phyloP scores from a whole-genome alignment of 148 eudicot genomes.

The Fallopia convolvulus region DNA sequence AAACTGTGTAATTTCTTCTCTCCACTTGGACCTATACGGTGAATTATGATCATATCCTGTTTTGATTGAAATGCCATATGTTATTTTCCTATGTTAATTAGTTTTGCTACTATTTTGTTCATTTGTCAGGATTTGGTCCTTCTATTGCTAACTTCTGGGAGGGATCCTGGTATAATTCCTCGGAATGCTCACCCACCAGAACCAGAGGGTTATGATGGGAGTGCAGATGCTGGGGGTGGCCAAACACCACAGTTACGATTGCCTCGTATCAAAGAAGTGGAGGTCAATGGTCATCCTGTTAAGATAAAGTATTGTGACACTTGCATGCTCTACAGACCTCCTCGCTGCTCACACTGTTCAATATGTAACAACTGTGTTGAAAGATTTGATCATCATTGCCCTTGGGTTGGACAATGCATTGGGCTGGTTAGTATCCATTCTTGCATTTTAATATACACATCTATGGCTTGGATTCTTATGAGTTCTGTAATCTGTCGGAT shows the following conservation, averaged over 20 bases:
- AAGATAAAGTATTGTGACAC: slow-evolving; percentile 97
- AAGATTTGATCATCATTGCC: slow-evolving; percentile 98
- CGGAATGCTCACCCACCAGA: slow-evolving; percentile 96
- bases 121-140: slow-evolving; percentile 68
- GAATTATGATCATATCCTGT: background rate
- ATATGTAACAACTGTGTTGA: slow-evolving; percentile 98
- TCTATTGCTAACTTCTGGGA: slow-evolving; percentile 78
- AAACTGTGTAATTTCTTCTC: background rate
- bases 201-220: slow-evolving; percentile 77
- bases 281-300: slow-evolving; percentile 84
- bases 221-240: slow-evolving; percentile 60
- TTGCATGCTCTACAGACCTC: slow-evolving; percentile 98
- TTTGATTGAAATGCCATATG: background rate
- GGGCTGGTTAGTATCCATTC: slow-evolving; percentile 63
- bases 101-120: slow-evolving; percentile 8
- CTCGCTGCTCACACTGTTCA: slow-evolving; percentile 99
- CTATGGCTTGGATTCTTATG: background rate
- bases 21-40: background rate
- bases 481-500: background rate
- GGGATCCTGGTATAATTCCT: slow-evolving; percentile 99
- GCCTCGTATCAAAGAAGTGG: slow-evolving; percentile 94
- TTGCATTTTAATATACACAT: background rate
- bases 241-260: slow-evolving; percentile 92
- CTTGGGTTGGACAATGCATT: slow-evolving; percentile 99
- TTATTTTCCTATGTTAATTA: background rate